Conservation (phyloP, 1,284 basidiomycete species). For the Mycena sp. region DNA sequence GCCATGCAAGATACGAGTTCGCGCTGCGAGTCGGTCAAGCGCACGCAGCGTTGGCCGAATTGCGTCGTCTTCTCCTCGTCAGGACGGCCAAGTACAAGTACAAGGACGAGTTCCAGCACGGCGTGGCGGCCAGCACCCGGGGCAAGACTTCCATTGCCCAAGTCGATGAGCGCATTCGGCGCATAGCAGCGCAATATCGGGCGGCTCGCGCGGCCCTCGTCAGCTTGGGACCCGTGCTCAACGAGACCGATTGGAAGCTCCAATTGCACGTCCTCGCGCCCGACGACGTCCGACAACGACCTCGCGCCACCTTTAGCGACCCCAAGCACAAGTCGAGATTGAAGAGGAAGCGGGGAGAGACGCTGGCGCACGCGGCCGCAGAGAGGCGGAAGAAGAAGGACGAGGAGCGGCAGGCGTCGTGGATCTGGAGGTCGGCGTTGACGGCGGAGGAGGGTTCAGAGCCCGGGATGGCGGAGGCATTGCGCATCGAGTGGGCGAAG, state of each 20-base stretch:
- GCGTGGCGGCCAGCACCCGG: conserved; percentile 13
- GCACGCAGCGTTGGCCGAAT: conserved; percentile 10
- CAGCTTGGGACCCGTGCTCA: background rate
- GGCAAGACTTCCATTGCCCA: conserved; percentile 1
- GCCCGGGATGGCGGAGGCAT: conserved; percentile 3
- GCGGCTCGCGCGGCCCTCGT: background rate
- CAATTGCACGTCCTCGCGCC: background rate
- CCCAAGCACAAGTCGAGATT: background rate
- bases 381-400: background rate
- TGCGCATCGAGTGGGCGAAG: conserved; percentile 28
- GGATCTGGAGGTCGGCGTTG: conserved; percentile 19
- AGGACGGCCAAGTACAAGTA: conserved; percentile 1
- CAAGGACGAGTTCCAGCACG: background rate
- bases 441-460: background rate
- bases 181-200: background rate
- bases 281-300: conserved; percentile 8
- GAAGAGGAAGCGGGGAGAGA: background rate
- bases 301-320: conserved; percentile 9
- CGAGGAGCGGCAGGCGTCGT: conserved; percentile 4
- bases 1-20: conserved; percentile 4
- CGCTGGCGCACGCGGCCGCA: background rate
- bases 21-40: conserved; percentile 13
- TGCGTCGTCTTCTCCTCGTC: conserved; percentile 13
- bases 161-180: conserved; percentile 18
- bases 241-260: background rate